Evolutionary conservation across 2,329 filamentous ascomycete species (phyloP), one percentile per base, ranked within the genome.

Genomic region (Nigrograna mackinnonii): DNA sequence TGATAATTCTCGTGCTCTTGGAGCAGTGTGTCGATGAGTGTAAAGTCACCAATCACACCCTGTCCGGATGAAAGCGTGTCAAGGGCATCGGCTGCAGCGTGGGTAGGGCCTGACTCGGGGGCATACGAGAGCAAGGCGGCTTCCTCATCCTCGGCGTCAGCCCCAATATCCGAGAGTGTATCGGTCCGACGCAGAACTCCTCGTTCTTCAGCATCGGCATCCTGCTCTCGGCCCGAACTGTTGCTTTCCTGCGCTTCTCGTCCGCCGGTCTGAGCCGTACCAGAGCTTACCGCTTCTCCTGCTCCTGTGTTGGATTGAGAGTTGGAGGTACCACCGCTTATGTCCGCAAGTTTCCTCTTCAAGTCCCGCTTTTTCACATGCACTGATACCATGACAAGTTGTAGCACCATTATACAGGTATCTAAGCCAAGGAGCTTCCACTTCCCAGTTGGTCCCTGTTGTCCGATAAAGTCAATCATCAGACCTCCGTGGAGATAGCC

Each of bases 391-490:
- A 83, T 79, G 30, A 82, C 56, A 5, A 84, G 50, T 66, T 85
- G 80, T 49, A 85, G 60, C 4, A 72, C 46, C 46, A 83, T 52
- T 9, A 84, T 68, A 24, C 82, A 60, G 6, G 78, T 31, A 57
- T 85, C 82, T 47, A 84, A 66, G 3, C 68, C 55, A 4, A 79
- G 54, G 11, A 85, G 69, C 49, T 74, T 72, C 35, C 75, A 60
- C 55, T 77, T 78, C 39, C 78, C 76, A 3, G 77, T 74, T 3
- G 81, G 80, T 2, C 76, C 78, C 50, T 77, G 72, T 60, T 84
- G 79, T 13, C 83, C 82, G 39, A 85, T 79, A 55, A 85, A 84
- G 63, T 85, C 82, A 55, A 86, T 81, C 51, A 83, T 74, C 37
- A 85, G 51, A 2, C 83, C 80, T 5, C 83, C 82, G 56, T 85